phyloP scores from a whole-genome alignment of 1,284 basidiomycete species.

The Sphaerobolus stellatus region DNA sequence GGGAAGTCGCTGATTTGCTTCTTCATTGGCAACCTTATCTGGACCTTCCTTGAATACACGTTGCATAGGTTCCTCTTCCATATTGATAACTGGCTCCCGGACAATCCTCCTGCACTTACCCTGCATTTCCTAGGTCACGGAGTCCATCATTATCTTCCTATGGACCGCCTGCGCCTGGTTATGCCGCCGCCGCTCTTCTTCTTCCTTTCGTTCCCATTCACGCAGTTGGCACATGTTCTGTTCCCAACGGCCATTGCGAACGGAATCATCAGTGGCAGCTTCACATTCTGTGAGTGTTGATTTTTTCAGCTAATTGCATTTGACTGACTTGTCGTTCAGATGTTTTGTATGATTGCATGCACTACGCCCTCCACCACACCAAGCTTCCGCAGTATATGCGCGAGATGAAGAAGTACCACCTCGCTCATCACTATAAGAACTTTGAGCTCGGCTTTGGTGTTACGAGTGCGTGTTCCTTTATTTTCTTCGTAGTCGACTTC shows the following conservation, averaged over 20 bases:
- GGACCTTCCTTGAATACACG: slow-evolving; percentile 95
- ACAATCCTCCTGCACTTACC: slow-evolving; percentile 75
- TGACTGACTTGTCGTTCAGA: slow-evolving; percentile 44
- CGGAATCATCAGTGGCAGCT: slow-evolving; percentile 90
- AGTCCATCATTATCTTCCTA: slow-evolving; percentile 96
- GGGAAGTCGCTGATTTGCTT: slow-evolving; percentile 63
- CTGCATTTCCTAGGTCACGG: slow-evolving; percentile 95
- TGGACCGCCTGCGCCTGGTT: slow-evolving; percentile 91
- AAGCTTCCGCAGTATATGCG: slow-evolving; percentile 84
- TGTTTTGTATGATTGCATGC: slow-evolving; percentile 88
- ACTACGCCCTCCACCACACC: slow-evolving; percentile 91
- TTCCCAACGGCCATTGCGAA: slow-evolving; percentile 90
- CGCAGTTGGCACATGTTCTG: slow-evolving; percentile 76
- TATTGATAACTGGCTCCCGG: slow-evolving; percentile 88
- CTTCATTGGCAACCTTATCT: slow-evolving; percentile 82
- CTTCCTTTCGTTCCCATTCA: slow-evolving; percentile 84
- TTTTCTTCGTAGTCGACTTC: slow-evolving; percentile 14
- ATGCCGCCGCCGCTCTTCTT: slow-evolving; percentile 94
- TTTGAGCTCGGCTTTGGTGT: slow-evolving; percentile 99
- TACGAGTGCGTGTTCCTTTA: slow-evolving; percentile 57
- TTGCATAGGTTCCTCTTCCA: slow-evolving; percentile 99
- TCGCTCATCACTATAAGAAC: slow-evolving; percentile 99
- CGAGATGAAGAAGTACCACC: slow-evolving; percentile 96
- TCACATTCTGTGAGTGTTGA: slow-evolving; percentile 75
- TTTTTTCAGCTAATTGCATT: neutral